phyloP scores from a whole-genome alignment of 225 moss, liverwort and hornwort species.

The Polytrichum formosum region DNA sequence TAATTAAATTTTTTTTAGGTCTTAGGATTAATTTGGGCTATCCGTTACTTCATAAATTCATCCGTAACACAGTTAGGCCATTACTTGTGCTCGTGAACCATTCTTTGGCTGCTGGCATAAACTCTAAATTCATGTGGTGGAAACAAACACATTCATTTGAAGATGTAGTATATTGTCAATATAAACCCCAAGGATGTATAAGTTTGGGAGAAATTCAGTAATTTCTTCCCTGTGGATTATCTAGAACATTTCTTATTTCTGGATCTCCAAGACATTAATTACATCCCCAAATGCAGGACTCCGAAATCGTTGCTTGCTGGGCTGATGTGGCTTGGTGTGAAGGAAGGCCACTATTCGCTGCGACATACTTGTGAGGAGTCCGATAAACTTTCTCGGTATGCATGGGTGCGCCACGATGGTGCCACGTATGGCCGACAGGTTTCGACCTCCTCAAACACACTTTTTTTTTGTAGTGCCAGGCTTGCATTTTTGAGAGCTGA shows the following conservation, averaged over 20 bases:
- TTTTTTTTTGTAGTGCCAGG: too few relatives aligned
- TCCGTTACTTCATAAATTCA: too few relatives aligned
- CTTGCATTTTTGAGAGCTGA: too few relatives aligned
- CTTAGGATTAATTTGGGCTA: too few relatives aligned
- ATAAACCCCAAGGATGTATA: too few relatives aligned
- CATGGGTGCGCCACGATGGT: conserved; percentile 97
- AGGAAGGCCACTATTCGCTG: conserved; percentile 69
- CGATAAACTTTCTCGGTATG: conserved; percentile 73
- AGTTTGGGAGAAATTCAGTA: too few relatives aligned
- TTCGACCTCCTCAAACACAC: not conserved
- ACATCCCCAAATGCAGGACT: conserved; percentile 50
- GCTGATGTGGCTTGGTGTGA: conserved; percentile 92
- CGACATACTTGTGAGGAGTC: conserved; percentile 92
- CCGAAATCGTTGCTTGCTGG: conserved; percentile 87
- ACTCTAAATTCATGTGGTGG: not conserved
- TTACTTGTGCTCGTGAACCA: too few relatives aligned
- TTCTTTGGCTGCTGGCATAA: not conserved
- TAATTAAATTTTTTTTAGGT: too few relatives aligned
- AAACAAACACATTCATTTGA: too few relatives aligned
- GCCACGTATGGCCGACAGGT: conserved; percentile 89
- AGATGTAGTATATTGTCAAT: too few relatives aligned
- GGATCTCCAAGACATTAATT: not conserved
- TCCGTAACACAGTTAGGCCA: too few relatives aligned
- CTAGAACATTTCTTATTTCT: not conserved
- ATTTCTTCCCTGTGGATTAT: too few relatives aligned